These are phyloP conservation scores for Cercophora scortea DNA, from an alignment of 495 filamentous ascomycete genomes.

Conservation along the genomic window DNA sequence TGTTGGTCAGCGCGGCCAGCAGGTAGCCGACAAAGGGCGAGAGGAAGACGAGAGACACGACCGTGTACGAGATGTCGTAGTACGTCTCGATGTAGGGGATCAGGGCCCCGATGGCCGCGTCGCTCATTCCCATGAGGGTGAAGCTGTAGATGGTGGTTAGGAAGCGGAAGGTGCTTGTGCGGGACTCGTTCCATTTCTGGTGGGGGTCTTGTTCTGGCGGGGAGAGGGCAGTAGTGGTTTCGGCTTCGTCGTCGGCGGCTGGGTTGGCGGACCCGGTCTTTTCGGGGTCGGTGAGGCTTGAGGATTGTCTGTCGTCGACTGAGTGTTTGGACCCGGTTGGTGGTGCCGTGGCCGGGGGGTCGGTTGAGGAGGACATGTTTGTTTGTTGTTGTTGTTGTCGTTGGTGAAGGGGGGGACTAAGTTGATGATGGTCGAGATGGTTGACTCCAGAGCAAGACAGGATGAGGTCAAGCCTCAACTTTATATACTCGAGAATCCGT, in stretches of 20 bases:
- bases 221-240: too few relatives aligned
- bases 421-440: too few relatives aligned
- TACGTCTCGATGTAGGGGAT: conserved; percentile 44
- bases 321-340: too few relatives aligned
- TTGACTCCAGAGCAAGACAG: too few relatives aligned
- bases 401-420: neutral
- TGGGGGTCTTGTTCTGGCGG: conserved; percentile 28
- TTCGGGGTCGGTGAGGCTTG: neutral
- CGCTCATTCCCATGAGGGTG: conserved; percentile 72
- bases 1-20: conserved; percentile 64
- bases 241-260: neutral
- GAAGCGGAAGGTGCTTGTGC: conserved; percentile 56
- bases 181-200: conserved; percentile 60
- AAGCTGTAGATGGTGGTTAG: conserved; percentile 65
- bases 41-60: conserved; percentile 77
- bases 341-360: neutral
- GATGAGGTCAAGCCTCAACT: too few relatives aligned
- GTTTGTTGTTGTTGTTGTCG: neutral
- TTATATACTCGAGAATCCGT: too few relatives aligned
- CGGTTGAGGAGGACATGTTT: neutral
- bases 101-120: conserved; percentile 59
- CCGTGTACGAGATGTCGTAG: conserved; percentile 66
- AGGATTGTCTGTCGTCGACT: neutral
- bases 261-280: neutral
- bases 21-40: conserved; percentile 76